Conservation (phyloP, 352 stramenopile genomes). For the Phytopythium chamaehyphon region DNA sequence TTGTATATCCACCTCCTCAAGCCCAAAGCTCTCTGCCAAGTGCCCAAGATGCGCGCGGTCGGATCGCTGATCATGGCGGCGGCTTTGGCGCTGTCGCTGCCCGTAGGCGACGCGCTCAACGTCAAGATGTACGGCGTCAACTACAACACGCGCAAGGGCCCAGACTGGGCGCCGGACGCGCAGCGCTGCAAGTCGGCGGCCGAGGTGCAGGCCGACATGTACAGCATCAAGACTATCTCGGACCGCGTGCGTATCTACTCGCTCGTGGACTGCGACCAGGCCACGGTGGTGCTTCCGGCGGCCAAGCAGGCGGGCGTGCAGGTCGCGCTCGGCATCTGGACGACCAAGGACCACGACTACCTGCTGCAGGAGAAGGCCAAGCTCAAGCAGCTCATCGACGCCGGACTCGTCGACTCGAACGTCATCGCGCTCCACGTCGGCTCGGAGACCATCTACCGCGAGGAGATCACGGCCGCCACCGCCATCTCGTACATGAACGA, state of each 20-base stretch:
- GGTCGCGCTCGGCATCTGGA: slow-evolving; percentile 68
- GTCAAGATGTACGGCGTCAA: slow-evolving; percentile 68
- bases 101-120: slow-evolving; percentile 26
- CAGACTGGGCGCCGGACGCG: slow-evolving; percentile 35
- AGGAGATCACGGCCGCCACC: slow-evolving; percentile 36
- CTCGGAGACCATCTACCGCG: slow-evolving; percentile 67
- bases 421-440: slow-evolving; percentile 54
- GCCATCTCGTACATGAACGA: slow-evolving; percentile 59
- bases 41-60: slow-evolving; percentile 1
- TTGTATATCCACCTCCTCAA: background rate
- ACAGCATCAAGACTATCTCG: slow-evolving; percentile 31
- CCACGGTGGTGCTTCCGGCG: slow-evolving; percentile 32
- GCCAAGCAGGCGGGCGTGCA: slow-evolving; percentile 43
- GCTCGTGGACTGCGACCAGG: slow-evolving; percentile 51
- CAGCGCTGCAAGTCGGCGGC: slow-evolving; percentile 40
- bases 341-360: slow-evolving; percentile 25
- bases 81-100: slow-evolving; percentile 9
- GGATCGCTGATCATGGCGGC: slow-evolving; percentile 9
- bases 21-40: background rate
- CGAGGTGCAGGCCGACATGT: slow-evolving; percentile 55
- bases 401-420: slow-evolving; percentile 37
- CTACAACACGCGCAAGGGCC: slow-evolving; percentile 64
- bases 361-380: slow-evolving; percentile 44
- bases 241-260: slow-evolving; percentile 71
- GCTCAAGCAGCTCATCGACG: slow-evolving; percentile 35